A percentile compares a stretch with the other conserved stretches of the same genome.
phyloP scores from a whole-genome alignment of 78 protist genomes.

The Dictyostelium purpureum region DNA sequence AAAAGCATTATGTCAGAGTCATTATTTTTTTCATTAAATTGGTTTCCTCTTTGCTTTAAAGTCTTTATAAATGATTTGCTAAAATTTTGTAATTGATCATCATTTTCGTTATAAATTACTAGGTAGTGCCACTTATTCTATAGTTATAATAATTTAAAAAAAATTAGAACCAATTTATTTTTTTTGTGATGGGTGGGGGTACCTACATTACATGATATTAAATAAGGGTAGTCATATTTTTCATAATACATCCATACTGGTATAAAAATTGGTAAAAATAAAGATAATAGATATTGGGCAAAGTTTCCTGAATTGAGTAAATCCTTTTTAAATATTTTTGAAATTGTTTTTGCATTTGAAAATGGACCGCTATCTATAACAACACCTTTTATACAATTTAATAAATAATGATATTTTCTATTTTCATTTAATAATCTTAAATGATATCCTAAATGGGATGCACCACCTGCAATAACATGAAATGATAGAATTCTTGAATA shows the following conservation, averaged over 20 bases:
- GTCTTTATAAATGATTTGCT: background rate
- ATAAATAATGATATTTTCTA: background rate
- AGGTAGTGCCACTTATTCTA: background rate
- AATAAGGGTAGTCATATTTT: background rate
- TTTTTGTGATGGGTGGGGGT: no score
- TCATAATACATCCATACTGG: background rate
- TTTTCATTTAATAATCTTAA: background rate
- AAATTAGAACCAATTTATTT: background rate
- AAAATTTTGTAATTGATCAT: background rate
- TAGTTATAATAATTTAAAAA: background rate
- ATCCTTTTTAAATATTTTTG: background rate
- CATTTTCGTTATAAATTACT: background rate
- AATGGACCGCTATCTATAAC: background rate
- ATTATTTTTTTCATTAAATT: background rate
- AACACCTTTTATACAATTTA: background rate
- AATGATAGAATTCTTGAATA: background rate
- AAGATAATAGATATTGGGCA: background rate
- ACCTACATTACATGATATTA: background rate
- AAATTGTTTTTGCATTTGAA: no score
- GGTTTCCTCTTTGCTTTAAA: background rate
- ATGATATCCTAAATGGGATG: background rate
- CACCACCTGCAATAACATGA: background rate
- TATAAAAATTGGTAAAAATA: background rate
- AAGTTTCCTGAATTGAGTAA: background rate
- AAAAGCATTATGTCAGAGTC: background rate